Evolutionary conservation across 176 grass and related monocot species (phyloP).

Genomic region (Zizania latifolia): DNA sequence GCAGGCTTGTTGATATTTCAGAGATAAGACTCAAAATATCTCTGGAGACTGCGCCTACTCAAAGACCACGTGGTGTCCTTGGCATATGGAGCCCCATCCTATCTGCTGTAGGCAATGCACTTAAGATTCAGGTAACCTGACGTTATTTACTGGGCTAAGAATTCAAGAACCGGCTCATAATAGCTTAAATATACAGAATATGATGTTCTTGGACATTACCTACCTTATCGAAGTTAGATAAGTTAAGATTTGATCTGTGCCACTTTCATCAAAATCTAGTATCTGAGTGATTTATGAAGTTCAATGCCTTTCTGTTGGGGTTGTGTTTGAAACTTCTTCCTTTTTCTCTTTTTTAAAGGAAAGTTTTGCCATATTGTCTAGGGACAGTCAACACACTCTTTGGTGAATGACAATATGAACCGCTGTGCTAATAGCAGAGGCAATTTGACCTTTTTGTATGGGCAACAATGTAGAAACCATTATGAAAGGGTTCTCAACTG

Average conservation of each 20-base stretch:
- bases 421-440: not conserved
- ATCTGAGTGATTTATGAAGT: not conserved
- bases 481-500: not conserved
- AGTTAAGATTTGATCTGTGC: not conserved
- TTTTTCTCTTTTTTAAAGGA: not conserved
- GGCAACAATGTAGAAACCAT: not conserved
- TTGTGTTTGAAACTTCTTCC: not conserved
- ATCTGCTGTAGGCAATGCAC: slow-evolving; percentile 93
- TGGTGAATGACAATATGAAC: not conserved
- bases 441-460: not conserved
- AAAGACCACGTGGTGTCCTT: slow-evolving; percentile 85
- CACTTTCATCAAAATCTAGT: not conserved
- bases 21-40: slow-evolving; percentile 94
- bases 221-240: not conserved
- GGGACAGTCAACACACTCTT: not conserved
- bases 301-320: not conserved
- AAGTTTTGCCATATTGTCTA: not conserved
- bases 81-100: slow-evolving; percentile 92
- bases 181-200: not conserved
- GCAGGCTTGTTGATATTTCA: slow-evolving; percentile 89
- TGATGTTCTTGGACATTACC: not conserved
- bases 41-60: slow-evolving; percentile 87
- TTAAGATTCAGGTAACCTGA: slow-evolving; percentile 89
- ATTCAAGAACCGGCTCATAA: slow-evolving; percentile 4
- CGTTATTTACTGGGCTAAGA: not conserved